Evolutionary conservation across 768 basidiomycete species (phyloP).

Genomic region (Strobilomyces dryophilus): DNA sequence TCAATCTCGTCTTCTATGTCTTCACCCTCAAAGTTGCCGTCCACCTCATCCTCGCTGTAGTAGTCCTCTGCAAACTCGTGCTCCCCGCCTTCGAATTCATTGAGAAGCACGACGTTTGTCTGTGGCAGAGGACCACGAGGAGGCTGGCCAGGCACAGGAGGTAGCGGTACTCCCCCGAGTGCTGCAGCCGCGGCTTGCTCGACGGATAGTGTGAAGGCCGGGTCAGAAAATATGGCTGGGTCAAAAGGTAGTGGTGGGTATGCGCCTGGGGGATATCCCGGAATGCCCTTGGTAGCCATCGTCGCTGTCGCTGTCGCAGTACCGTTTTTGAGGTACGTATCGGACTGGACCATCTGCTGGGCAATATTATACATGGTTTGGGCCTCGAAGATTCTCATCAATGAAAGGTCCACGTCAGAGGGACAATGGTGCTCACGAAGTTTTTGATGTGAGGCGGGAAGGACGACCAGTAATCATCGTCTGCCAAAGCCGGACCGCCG

Average conservation of each 20-base stretch:
- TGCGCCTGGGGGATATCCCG: constrained; percentile 40
- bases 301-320: constrained; percentile 28
- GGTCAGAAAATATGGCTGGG: constrained; percentile 50
- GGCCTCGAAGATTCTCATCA: constrained; percentile 41
- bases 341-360: constrained; percentile 57
- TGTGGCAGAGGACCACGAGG: constrained; percentile 31
- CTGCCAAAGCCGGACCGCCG: constrained; percentile 29
- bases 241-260: constrained; percentile 45
- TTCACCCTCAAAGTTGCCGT: constrained; percentile 39
- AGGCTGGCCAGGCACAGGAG: constrained; percentile 28
- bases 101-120: constrained; percentile 36
- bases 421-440: constrained; percentile 49
- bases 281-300: constrained; percentile 32
- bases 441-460: constrained; percentile 65
- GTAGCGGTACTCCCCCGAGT: constrained; percentile 20
- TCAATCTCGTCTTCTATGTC: constrained; percentile 32
- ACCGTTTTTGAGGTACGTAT: constrained; percentile 34
- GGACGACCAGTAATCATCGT: constrained; percentile 68
- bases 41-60: constrained; percentile 45
- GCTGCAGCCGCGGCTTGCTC: constrained; percentile 43
- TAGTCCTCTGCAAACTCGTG: constrained; percentile 39
- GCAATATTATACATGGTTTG: constrained; percentile 67
- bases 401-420: constrained; percentile 17
- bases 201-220: constrained; percentile 48
- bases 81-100: constrained; percentile 35